Conservation (phyloP, 208 protist species). For the Wallacemonas rigidus region DNA sequence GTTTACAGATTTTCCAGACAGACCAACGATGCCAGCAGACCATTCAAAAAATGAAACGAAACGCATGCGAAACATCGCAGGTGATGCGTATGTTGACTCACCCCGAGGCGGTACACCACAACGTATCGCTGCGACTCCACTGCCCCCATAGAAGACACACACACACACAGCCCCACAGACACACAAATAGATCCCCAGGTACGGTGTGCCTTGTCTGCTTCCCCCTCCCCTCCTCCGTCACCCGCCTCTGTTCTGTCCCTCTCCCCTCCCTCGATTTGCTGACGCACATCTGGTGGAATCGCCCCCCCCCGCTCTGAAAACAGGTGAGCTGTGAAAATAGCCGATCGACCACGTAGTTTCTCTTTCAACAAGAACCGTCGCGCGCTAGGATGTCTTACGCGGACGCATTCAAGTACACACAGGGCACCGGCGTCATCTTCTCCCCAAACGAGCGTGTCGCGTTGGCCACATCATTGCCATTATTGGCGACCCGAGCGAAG, state of each 20-base stretch:
- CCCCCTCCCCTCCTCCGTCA: background rate
- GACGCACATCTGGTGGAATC: too few relatives aligned
- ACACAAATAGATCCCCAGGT: background rate
- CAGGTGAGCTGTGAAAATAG: too few relatives aligned
- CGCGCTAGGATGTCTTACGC: conserved; percentile 19
- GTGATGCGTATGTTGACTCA: too few relatives aligned
- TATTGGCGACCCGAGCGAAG: conserved; percentile 68
- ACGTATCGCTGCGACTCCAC: background rate
- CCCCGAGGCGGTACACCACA: too few relatives aligned
- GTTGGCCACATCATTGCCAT: conserved; percentile 69
- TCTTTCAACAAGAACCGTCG: background rate
- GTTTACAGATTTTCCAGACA: too few relatives aligned
- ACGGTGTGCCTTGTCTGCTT: background rate
- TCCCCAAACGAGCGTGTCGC: conserved; percentile 72
- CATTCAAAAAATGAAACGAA: too few relatives aligned
- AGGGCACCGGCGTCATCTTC: conserved; percentile 71
- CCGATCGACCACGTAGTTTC: background rate
- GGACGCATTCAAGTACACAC: conserved; percentile 49
- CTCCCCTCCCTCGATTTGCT: too few relatives aligned
- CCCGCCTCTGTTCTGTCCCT: too few relatives aligned
- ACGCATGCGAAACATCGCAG: too few relatives aligned
- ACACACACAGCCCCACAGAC: background rate
- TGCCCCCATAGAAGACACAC: background rate
- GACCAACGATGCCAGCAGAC: too few relatives aligned
- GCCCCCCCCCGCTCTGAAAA: too few relatives aligned